Evolutionary conservation across 1,284 basidiomycete species (phyloP).

Genomic region (Gomphus sp.): DNA sequence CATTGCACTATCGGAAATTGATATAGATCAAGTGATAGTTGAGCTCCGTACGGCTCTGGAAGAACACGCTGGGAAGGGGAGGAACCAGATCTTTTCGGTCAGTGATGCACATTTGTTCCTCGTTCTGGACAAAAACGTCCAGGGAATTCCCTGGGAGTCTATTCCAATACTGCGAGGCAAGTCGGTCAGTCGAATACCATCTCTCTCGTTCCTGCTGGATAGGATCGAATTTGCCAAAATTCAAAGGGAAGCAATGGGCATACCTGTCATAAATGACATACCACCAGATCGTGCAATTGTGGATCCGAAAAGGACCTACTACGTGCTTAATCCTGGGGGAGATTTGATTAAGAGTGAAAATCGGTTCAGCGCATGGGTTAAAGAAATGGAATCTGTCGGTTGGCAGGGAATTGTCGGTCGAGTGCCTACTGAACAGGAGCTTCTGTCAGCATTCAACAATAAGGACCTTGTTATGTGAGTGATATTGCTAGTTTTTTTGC

Average conservation of each 20-base stretch:
- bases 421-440: constrained; percentile 73
- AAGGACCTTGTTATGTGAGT: constrained; percentile 83
- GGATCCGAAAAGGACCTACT: constrained; percentile 67
- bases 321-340: constrained; percentile 87
- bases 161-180: constrained; percentile 78
- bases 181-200: constrained; percentile 88
- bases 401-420: constrained; percentile 83
- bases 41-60: constrained; percentile 65
- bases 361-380: constrained; percentile 73
- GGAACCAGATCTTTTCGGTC: constrained; percentile 19
- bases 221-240: constrained; percentile 54
- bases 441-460: constrained; percentile 58
- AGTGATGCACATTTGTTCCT: constrained; percentile 75
- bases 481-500: not conserved
- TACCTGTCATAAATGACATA: constrained; percentile 13
- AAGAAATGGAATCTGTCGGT: constrained; percentile 53
- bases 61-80: constrained; percentile 47
- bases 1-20: constrained; percentile 87
- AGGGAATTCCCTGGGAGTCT: constrained; percentile 93
- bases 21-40: constrained; percentile 77
- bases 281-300: constrained; percentile 41
- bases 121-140: constrained; percentile 85
- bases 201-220: constrained; percentile 81
- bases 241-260: constrained; percentile 20
- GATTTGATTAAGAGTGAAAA: constrained; percentile 82